Conservation (phyloP, 129 eudicot genomes). For the Helichrysum umbraculigerum region DNA sequence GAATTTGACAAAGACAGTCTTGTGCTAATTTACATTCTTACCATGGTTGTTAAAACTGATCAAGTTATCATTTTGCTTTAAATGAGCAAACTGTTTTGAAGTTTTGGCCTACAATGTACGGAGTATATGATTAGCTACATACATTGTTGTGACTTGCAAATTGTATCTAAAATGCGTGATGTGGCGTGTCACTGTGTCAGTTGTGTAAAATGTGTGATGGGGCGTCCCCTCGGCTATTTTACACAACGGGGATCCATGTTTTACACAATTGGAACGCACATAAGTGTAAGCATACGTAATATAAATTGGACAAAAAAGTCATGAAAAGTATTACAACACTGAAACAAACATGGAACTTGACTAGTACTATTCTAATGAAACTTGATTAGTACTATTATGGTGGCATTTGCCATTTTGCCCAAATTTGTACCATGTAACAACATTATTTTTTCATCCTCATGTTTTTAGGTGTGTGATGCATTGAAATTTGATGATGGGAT, state of each 20-base stretch:
- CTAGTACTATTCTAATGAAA: not conserved
- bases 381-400: not conserved
- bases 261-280: not conserved
- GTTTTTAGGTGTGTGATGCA: conserved; percentile 70
- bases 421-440: not conserved
- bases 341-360: too few relatives aligned
- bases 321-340: too few relatives aligned
- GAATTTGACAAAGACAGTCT: not conserved
- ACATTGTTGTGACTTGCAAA: not conserved
- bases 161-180: not conserved
- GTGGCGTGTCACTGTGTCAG: not conserved
- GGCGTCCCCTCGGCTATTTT: not conserved
- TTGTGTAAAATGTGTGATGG: not conserved
- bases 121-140: not conserved
- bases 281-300: not conserved
- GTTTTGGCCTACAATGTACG: not conserved
- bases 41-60: not conserved
- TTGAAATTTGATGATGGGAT: conserved; percentile 76
- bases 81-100: not conserved
- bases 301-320: not conserved
- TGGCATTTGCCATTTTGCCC: not conserved
- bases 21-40: not conserved
- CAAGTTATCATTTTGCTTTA: not conserved
- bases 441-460: conserved; percentile 17
- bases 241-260: not conserved